Conservation (phyloP, 176 grass and related monocot species). For the Eremochloa ophiuroides region DNA sequence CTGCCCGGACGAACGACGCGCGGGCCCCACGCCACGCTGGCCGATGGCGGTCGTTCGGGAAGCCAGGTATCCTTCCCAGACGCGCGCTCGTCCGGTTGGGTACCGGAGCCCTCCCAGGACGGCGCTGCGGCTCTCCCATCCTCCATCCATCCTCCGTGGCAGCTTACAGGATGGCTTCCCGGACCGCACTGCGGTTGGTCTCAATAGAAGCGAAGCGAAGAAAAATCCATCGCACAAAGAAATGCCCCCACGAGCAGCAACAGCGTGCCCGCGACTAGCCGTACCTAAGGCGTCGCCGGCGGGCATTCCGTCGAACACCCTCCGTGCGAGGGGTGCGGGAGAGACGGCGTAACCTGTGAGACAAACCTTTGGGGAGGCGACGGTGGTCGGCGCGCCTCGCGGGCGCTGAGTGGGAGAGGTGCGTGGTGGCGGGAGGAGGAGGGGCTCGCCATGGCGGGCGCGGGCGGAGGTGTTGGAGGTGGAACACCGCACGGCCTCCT, state of each 20-base stretch:
- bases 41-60: too few relatives aligned
- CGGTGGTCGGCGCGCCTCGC: background rate
- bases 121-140: too few relatives aligned
- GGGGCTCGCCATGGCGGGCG: background rate
- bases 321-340: background rate
- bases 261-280: background rate
- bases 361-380: constrained; percentile 5
- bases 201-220: background rate
- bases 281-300: background rate
- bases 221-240: background rate
- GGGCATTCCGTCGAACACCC: constrained; percentile 12
- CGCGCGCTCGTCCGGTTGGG: too few relatives aligned
- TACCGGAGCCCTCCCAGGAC: too few relatives aligned
- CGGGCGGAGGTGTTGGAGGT: constrained; percentile 23
- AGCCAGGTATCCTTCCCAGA: too few relatives aligned
- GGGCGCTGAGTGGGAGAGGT: background rate
- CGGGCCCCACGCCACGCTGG: too few relatives aligned
- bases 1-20: too few relatives aligned
- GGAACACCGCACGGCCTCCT: constrained; percentile 36
- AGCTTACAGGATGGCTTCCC: too few relatives aligned
- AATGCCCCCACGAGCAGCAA: too few relatives aligned
- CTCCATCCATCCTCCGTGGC: too few relatives aligned
- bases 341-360: rapidly evolving
- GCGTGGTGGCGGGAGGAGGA: background rate
- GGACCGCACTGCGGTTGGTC: too few relatives aligned